Conservation (phyloP, 2,329 filamentous ascomycete genomes). For the Tolypocladium nubicola region DNA sequence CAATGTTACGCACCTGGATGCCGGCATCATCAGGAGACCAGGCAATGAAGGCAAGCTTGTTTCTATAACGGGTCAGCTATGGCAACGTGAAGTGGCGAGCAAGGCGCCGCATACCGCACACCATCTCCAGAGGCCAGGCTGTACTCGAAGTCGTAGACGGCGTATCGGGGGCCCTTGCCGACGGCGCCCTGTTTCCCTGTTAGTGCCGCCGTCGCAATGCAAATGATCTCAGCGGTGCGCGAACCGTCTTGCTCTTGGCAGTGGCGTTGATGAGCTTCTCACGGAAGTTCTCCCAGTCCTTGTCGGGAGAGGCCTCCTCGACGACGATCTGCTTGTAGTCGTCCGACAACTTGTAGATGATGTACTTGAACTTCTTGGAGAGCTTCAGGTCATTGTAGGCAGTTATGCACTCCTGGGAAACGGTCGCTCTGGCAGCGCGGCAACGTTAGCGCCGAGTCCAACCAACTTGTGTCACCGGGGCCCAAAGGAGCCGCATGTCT, state of each 20-base stretch:
- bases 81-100: neutral
- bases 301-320: constrained; percentile 57
- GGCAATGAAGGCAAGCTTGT: constrained; percentile 69
- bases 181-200: constrained; percentile 34
- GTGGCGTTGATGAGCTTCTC: constrained; percentile 65
- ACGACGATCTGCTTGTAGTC: constrained; percentile 75
- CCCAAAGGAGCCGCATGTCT: constrained; percentile 9
- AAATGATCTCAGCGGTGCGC: constrained; percentile 12
- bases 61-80: constrained; percentile 33
- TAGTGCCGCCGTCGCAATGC: neutral
- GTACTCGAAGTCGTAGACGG: constrained; percentile 79
- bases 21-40: constrained; percentile 76
- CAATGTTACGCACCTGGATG: constrained; percentile 46
- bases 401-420: constrained; percentile 59
- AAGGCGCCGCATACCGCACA: constrained; percentile 40
- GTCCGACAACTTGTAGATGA: constrained; percentile 81
- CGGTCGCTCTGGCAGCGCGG: constrained; percentile 48
- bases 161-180: constrained; percentile 67
- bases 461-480: constrained; percentile 3
- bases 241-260: constrained; percentile 58
- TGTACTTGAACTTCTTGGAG: constrained; percentile 71
- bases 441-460: constrained; percentile 14
- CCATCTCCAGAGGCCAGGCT: constrained; percentile 62
- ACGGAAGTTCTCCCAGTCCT: constrained; percentile 64
- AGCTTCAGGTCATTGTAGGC: constrained; percentile 78